A percentile compares a stretch with the other conserved stretches of the same genome.
phyloP scores from a whole-genome alignment of 192 early-diverging fungal species.

The Diversispora epigaea region DNA sequence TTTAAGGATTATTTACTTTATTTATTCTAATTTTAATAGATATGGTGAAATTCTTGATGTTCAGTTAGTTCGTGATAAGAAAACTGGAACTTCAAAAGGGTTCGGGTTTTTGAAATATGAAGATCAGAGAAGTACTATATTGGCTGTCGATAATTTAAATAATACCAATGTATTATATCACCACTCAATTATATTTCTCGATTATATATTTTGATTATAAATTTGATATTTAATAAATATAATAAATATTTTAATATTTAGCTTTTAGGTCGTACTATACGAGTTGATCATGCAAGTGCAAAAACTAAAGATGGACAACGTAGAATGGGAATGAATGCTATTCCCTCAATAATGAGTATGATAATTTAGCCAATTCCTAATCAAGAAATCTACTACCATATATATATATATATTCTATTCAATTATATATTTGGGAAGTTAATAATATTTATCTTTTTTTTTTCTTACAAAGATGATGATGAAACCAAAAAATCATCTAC shows the following conservation, averaged over 20 bases:
- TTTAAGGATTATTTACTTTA: background rate
- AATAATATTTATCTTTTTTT: background rate
- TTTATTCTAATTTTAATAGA: slow-evolving; percentile 40
- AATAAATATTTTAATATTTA: slow-evolving; percentile 30
- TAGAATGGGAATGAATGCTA: slow-evolving; percentile 54
- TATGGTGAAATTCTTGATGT: slow-evolving; percentile 91
- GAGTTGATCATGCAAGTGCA: slow-evolving; percentile 69
- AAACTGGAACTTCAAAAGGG: slow-evolving; percentile 84
- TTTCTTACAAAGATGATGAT: slow-evolving; percentile 22
- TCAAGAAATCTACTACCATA: no score
- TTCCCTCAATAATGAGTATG: slow-evolving; percentile 42
- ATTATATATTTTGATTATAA: background rate
- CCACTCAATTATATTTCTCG: background rate
- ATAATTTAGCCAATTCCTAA: no score
- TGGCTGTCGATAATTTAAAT: slow-evolving; percentile 96
- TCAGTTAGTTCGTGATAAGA: slow-evolving; percentile 82
- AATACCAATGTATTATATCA: slow-evolving; percentile 56
- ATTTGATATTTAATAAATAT: background rate
- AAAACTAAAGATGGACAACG: slow-evolving; percentile 33
- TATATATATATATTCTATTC: no score
- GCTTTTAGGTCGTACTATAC: slow-evolving; percentile 56
- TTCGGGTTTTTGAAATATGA: slow-evolving; percentile 89
- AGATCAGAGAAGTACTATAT: slow-evolving; percentile 85
- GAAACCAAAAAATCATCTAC: slow-evolving; percentile 28
- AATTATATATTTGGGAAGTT: no score